phyloP scores from a whole-genome alignment of 192 early-diverging fungal species.

The Coemansia sp. region DNA sequence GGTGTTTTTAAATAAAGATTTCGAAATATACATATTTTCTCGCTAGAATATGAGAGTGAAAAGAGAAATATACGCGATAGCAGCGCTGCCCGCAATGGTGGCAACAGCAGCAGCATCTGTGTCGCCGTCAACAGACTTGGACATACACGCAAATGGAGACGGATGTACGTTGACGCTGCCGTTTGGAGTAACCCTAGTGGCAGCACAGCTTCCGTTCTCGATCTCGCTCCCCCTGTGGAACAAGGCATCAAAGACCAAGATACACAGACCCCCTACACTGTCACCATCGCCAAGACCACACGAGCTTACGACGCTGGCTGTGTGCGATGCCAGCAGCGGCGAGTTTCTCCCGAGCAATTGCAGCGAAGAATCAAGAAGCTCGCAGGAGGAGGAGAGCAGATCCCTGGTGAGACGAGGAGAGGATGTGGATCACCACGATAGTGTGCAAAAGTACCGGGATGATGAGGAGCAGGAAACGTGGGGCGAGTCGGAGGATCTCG shows the following conservation, averaged over 20 bases:
- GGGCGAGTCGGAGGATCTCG: not conserved
- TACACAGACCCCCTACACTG: not conserved
- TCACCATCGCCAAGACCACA: slow-evolving; percentile 22
- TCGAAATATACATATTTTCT: not conserved
- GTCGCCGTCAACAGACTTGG: not conserved
- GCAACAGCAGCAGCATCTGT: not conserved
- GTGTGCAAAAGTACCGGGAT: not conserved
- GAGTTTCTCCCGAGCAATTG: slow-evolving; percentile 23
- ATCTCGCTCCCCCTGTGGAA: slow-evolving; percentile 13
- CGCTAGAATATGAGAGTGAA: not conserved
- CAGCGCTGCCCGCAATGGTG: not conserved
- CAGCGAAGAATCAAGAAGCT: too few species aligned
- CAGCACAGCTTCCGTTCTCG: slow-evolving; percentile 20
- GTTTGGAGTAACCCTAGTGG: slow-evolving; percentile 10
- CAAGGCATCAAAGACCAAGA: slow-evolving; percentile 4
- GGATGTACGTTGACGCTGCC: slow-evolving; percentile 11
- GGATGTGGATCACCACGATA: too few species aligned
- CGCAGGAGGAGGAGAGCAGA: too few species aligned
- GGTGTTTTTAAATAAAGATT: not conserved
- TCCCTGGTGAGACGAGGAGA: too few species aligned
- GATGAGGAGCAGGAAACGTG: not conserved
- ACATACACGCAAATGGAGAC: not conserved
- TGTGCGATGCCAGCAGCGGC: slow-evolving; percentile 26
- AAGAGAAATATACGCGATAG: not conserved
- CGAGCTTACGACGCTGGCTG: slow-evolving; percentile 7